A percentile compares a stretch with the other conserved stretches of the same genome.
Conservation (phyloP, 2,329 filamentous ascomycete species). For the Colletotrichum euphorbiae region DNA sequence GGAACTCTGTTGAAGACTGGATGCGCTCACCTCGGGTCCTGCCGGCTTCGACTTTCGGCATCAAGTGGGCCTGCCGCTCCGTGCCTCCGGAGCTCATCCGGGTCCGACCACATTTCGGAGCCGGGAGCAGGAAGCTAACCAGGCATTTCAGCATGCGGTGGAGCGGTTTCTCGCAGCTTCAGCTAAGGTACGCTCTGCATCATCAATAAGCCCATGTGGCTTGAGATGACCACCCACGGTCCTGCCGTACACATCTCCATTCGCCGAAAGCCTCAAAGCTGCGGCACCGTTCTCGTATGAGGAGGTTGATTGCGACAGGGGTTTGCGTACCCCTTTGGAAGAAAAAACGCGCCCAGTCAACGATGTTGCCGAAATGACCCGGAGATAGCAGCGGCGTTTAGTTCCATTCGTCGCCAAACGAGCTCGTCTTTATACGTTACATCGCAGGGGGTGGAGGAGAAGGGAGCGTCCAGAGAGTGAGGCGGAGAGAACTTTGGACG, state of each 20-base stretch:
- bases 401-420: constrained; percentile 1
- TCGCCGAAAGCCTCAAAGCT: background rate
- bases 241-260: too few species aligned
- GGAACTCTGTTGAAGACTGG: too few species aligned
- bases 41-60: too few species aligned
- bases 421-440: constrained; percentile 6
- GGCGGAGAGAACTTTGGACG: constrained; percentile 8
- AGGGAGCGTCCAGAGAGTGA: background rate
- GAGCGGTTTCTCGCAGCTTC: too few species aligned
- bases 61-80: too few species aligned
- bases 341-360: background rate
- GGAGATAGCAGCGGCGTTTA: constrained; percentile 1
- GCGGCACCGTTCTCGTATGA: background rate
- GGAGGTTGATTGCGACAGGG: background rate
- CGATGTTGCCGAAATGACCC: constrained; percentile 13
- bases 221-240: too few species aligned
- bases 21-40: too few species aligned
- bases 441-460: background rate
- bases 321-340: background rate
- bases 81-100: background rate
- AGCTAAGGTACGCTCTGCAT: too few species aligned
- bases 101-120: background rate
- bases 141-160: too few species aligned
- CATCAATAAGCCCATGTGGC: too few species aligned
- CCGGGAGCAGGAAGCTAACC: too few species aligned